Base-by-base conservation (phyloP, 768 basidiomycete genomes). In the Leccinum boreale region DNA sequence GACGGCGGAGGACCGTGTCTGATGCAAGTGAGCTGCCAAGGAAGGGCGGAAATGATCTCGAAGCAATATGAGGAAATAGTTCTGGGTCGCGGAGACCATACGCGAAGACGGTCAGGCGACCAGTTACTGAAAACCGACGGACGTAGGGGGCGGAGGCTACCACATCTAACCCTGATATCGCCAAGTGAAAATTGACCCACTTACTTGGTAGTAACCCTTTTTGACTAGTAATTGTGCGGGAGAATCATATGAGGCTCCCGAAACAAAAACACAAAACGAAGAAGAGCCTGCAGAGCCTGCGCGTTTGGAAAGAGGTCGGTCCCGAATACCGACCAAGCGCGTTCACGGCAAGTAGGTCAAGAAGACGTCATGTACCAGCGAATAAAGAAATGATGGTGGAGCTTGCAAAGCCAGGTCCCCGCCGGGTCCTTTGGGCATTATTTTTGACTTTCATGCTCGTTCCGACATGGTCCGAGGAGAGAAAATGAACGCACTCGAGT, bases 401-500 rank as follows among this genome's bases (percentile, higher is more conserved):
- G 17, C 11, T 50, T 47, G 53, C 9, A 29, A 17, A 12, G 11
- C 19, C 24, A 49, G 23, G 29, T 12, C 17, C 36, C 31, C 31
- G 4, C 36, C 36, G 17, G 36, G 36, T 17, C 14, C 19, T 21
- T 12, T 5, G 31, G 14, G 24, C 23, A 3, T n/a, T 7, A n/a
- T 42, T 28, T 50, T 28, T 50, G 28, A 31, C 28, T 50, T 28
- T 35, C 36, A 4, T 35, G 14, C 14, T 29, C 3, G 23, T 45
- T 44, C 35, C 39, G 31, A 31, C 12, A 11, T 26, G 15, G 61
- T 15, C 53, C 62, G 53, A 58, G 35, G 35, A 50, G 45, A 15
- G 26, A 51, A 44, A 39, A 14, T 2, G 47, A 42, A 21, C 62
- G 42, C 62, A 64, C 47, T 61, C 42, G 62, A 63, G 62, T 31